Conservation (phyloP, 495 filamentous ascomycete genomes). For the Penicillium canescens region DNA sequence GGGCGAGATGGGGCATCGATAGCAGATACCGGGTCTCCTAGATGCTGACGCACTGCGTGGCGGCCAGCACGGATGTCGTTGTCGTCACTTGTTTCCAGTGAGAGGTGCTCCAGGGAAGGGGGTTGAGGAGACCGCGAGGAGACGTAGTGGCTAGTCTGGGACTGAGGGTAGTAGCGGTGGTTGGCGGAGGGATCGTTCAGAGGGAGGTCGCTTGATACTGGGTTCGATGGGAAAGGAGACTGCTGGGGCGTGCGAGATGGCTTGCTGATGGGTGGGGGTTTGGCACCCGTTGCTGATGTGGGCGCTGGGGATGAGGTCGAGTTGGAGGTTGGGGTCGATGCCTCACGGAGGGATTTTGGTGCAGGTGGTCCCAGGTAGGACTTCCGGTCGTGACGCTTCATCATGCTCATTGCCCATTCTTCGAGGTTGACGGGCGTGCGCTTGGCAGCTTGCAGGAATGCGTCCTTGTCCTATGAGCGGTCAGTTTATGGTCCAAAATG, state of each 20-base stretch:
- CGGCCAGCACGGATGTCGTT: conserved; percentile 38
- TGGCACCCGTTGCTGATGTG: conserved; percentile 21
- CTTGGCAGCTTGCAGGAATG: conserved; percentile 92
- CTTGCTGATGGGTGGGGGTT: conserved; percentile 28
- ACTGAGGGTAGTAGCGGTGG: conserved; percentile 22
- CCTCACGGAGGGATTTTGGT: conserved; percentile 47
- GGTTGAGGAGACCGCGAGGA: conserved; percentile 31
- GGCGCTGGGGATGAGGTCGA: conserved; percentile 17
- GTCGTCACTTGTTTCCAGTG: conserved; percentile 36
- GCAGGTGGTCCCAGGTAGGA: conserved; percentile 75
- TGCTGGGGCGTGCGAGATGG: conserved; percentile 53
- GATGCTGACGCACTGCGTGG: conserved; percentile 35
- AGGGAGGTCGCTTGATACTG: conserved; percentile 67
- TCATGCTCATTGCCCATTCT: conserved; percentile 87
- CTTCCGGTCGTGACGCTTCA: conserved; percentile 88
- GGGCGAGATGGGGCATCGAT: conserved; percentile 36
- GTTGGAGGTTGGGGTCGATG: conserved; percentile 12
- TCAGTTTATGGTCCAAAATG: background rate
- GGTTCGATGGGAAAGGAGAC: conserved; percentile 47
- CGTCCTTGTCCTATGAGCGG: conserved; percentile 71
- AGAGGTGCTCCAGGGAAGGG: conserved; percentile 43
- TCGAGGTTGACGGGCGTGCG: conserved; percentile 87
- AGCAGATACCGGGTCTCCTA: conserved; percentile 40
- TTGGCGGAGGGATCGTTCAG: conserved; percentile 44
- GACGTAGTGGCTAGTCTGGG: conserved; percentile 30